Evolutionary conservation across 345 rosid species (phyloP).

Genomic region (Draba incana): DNA sequence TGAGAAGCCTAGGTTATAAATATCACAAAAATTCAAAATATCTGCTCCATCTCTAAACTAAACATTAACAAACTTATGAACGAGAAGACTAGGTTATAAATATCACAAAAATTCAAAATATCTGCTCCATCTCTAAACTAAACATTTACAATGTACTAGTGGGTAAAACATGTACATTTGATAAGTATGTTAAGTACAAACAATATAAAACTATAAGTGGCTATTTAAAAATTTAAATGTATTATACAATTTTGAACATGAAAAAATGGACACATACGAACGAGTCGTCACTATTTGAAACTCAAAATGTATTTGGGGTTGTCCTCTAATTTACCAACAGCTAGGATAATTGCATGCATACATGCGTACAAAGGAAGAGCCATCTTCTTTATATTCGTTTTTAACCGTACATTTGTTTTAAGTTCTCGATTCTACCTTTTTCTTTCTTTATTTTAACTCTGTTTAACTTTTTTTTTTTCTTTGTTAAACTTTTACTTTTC

Average conservation of each 20-base stretch:
- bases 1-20: too few relatives aligned
- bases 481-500: constrained; percentile 41
- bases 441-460: constrained; percentile 8
- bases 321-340: constrained; percentile 38
- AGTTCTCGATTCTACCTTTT: constrained; percentile 30
- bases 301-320: constrained; percentile 22
- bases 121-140: too few relatives aligned
- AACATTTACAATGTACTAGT: background rate
- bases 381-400: constrained; percentile 37
- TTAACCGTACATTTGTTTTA: constrained; percentile 30
- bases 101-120: too few relatives aligned
- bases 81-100: too few relatives aligned
- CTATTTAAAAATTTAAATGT: background rate
- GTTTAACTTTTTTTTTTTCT: background rate
- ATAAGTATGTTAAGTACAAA: background rate
- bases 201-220: background rate
- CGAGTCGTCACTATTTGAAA: constrained; percentile 32
- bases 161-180: background rate
- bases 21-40: too few relatives aligned
- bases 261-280: constrained; percentile 1
- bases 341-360: constrained; percentile 42
- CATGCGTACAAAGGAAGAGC: constrained; percentile 48
- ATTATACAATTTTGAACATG: background rate
- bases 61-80: too few relatives aligned
- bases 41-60: too few relatives aligned